Evolutionary conservation across 352 stramenopile species (phyloP).

Genomic region (Phytophthora europaea): DNA sequence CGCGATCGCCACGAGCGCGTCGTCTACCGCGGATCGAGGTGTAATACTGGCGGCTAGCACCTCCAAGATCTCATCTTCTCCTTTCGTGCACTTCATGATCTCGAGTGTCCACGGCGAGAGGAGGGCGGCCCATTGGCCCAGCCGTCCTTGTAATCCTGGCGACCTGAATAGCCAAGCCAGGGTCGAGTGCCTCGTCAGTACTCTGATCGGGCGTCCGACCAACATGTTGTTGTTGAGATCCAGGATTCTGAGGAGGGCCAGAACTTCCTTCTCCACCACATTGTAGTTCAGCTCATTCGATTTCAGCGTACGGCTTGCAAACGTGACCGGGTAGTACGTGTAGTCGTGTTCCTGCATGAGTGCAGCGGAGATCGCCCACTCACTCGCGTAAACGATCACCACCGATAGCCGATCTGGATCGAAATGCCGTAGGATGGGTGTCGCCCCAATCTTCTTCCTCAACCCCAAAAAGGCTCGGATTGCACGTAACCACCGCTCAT

Average conservation of each 20-base stretch:
- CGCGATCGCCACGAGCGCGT: background rate
- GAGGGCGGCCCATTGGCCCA: slow-evolving; percentile 5
- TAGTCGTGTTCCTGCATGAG: slow-evolving; percentile 24
- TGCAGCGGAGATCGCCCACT: background rate
- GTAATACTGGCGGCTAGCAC: background rate
- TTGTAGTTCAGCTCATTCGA: slow-evolving; percentile 15
- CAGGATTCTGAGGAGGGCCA: slow-evolving; percentile 7
- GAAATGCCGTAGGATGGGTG: background rate
- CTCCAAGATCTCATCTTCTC: slow-evolving; percentile 5
- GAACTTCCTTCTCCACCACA: slow-evolving; percentile 8
- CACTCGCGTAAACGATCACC: background rate
- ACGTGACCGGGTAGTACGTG: slow-evolving; percentile 8
- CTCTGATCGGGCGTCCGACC: background rate
- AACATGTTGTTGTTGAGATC: slow-evolving; percentile 14
- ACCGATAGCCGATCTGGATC: background rate
- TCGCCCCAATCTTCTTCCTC: background rate
- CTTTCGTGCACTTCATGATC: background rate
- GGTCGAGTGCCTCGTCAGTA: slow-evolving; percentile 3
- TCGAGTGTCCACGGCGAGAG: background rate
- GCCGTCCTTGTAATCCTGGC: background rate
- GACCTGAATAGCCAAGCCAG: slow-evolving; percentile 17
- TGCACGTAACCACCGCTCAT: background rate
- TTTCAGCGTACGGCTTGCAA: slow-evolving; percentile 20
- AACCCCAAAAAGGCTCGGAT: background rate
- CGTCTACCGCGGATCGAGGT: background rate